Conservation (phyloP, 1,284 basidiomycete species). For the Trichosporon sp. region DNA sequence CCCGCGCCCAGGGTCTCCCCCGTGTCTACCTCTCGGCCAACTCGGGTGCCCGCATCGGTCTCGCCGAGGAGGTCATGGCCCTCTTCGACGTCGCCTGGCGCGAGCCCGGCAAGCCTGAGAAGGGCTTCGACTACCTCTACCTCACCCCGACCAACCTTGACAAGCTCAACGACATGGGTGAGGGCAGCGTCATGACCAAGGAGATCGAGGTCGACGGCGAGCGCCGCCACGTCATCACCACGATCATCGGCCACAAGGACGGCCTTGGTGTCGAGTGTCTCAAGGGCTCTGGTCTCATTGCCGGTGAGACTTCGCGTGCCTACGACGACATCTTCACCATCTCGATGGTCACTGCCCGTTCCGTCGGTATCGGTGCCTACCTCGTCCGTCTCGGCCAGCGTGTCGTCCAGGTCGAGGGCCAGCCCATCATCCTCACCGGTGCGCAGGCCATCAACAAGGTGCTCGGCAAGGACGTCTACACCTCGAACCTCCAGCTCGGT, state of each 20-base stretch:
- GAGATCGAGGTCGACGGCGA: slow-evolving; percentile 84
- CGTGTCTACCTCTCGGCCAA: slow-evolving; percentile 98
- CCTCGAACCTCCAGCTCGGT: slow-evolving; percentile 96
- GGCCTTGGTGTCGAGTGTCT: slow-evolving; percentile 98
- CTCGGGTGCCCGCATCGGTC: slow-evolving; percentile 92
- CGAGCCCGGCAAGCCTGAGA: slow-evolving; percentile 74
- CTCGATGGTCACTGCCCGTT: slow-evolving; percentile 95
- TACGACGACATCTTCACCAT: slow-evolving; percentile 99
- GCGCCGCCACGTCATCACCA: slow-evolving; percentile 86
- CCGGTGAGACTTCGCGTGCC: slow-evolving; percentile 95
- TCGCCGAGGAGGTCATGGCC: slow-evolving; percentile 86
- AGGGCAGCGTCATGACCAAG: slow-evolving; percentile 71
- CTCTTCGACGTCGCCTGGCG: slow-evolving; percentile 92
- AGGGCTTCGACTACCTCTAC: slow-evolving; percentile 96
- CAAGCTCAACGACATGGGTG: slow-evolving; percentile 74
- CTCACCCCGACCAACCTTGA: slow-evolving; percentile 80
- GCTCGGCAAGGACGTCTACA: slow-evolving; percentile 97
- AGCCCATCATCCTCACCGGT: slow-evolving; percentile 98
- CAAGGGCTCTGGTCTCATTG: slow-evolving; percentile 94
- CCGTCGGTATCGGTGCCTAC: slow-evolving; percentile 98
- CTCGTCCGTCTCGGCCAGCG: slow-evolving; percentile 96
- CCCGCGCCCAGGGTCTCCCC: slow-evolving; percentile 79
- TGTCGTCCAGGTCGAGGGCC: slow-evolving; percentile 97
- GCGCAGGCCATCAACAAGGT: slow-evolving; percentile 98
- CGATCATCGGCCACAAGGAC: slow-evolving; percentile 92